Base-by-base conservation (phyloP, 768 basidiomycete genomes). In the Neoboletus subvelutipes region DNA sequence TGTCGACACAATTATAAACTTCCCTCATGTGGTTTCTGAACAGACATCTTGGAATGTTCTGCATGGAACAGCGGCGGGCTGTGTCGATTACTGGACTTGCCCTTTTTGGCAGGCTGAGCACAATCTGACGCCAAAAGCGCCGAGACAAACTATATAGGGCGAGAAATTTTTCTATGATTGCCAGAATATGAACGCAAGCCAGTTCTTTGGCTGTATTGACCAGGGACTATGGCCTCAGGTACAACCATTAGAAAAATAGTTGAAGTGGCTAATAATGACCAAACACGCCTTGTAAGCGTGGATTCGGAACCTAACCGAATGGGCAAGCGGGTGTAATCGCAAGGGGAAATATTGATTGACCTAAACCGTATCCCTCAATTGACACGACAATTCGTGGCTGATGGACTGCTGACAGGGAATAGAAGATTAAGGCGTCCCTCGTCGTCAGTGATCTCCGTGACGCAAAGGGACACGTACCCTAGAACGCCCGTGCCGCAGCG, bases 11-110 rank as follows among this genome's bases (percentile, higher is more conserved):
- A 62, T 62, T 65, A 59, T 65, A 50, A 41, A 15, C 62, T 53
- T 53, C 37, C 10, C 52, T 46, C 24, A 29, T 18, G 29, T 20
- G 15, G 37, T 46, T 31, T 41, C 55, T 39, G 50, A 52, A 45
- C 54, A 45, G 40, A 51, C 28, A 7, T n/a, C 31, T 48, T 59
- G 57, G 67, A 70, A 68, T 42, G 55, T 68, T 68, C 67, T 67
- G 54, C 52, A 18, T 65, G 50, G 68, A 70, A 69, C 54, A 33
- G 34, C 43, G 41, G 37, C 17, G 10, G 56, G 60, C 63, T 59
- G 63, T 59, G 64, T 47, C 20, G 49, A 67, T 59, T 63, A 56
- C 52, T 59, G 15, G 36, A 60, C 61, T 22, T 62, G 50, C 67
- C 55, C 3, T 43, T 50, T 60, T 54, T 24, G 63, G 68, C 26